phyloP scores from a whole-genome alignment of 208 protist genomes.

The Wallacemonas rigidus region DNA sequence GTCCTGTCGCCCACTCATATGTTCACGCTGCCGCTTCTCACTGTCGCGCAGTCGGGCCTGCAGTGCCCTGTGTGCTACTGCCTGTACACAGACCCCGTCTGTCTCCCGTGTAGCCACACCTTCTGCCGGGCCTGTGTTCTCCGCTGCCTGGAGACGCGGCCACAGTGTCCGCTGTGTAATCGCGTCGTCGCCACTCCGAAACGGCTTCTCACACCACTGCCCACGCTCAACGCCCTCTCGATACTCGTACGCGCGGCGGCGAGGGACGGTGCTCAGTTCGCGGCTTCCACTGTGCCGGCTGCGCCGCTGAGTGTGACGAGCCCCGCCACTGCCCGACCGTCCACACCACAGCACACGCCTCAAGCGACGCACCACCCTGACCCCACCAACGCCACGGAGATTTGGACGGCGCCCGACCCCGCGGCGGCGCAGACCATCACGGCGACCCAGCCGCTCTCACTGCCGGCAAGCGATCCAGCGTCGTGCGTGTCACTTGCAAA shows the following conservation, averaged over 20 bases:
- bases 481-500: too few relatives aligned
- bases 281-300: not conserved
- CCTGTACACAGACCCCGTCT: constrained; percentile 54
- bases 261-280: constrained; percentile 3
- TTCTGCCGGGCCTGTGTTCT: constrained; percentile 58
- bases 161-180: constrained; percentile 82
- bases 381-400: too few relatives aligned
- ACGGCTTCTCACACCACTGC: constrained; percentile 35
- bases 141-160: constrained; percentile 47
- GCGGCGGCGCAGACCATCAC: too few relatives aligned
- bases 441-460: too few relatives aligned
- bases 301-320: too few relatives aligned
- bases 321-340: too few relatives aligned
- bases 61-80: constrained; percentile 65
- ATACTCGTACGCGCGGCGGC: constrained; percentile 40
- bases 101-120: constrained; percentile 71
- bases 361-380: too few relatives aligned
- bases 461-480: too few relatives aligned
- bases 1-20: constrained; percentile 7
- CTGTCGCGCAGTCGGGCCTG: constrained; percentile 43
- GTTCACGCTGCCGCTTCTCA: constrained; percentile 28
- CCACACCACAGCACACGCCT: too few relatives aligned
- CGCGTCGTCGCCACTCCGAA: constrained; percentile 19
- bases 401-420: too few relatives aligned
- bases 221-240: constrained; percentile 49